A percentile compares a stretch with the other conserved stretches of the same genome.
These are phyloP conservation scores for Yamadazyma scolyti DNA, from an alignment of 805 yeast species.

Conservation along the genomic window DNA sequence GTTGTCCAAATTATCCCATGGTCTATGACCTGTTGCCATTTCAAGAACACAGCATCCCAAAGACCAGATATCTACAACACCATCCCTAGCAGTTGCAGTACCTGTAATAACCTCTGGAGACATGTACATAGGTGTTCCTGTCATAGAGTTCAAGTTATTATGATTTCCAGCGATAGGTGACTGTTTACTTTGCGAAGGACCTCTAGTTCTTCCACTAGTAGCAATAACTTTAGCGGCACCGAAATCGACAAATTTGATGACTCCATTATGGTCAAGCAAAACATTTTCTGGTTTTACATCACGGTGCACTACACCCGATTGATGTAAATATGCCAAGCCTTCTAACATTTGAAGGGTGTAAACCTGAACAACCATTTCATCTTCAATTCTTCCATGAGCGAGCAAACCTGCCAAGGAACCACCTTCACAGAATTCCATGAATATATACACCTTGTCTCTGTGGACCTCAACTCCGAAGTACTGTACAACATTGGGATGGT, in stretches of 20 bases:
- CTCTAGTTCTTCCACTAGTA: constrained; percentile 48
- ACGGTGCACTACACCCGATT: constrained; percentile 92
- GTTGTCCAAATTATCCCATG: constrained; percentile 94
- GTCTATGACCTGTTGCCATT: constrained; percentile 94
- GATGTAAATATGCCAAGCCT: constrained; percentile 92
- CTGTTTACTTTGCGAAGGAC: constrained; percentile 12
- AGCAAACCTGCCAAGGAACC: constrained; percentile 85
- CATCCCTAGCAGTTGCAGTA: constrained; percentile 51
- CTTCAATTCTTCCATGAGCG: constrained; percentile 92
- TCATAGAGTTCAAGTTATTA: constrained; percentile 47
- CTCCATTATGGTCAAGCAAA: constrained; percentile 84
- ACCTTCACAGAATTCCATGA: constrained; percentile 97
- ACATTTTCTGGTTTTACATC: constrained; percentile 96
- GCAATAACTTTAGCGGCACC: constrained; percentile 95
- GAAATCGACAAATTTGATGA: constrained; percentile 92
- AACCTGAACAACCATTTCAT: constrained; percentile 87
- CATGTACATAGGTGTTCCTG: constrained; percentile 99
- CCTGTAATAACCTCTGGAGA: constrained; percentile 96
- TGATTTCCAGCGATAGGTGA: constrained; percentile 10
- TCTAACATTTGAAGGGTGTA: constrained; percentile 91
- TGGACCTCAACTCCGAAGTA: constrained; percentile 97
- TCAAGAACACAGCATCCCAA: constrained; percentile 93
- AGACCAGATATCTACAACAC: constrained; percentile 90
- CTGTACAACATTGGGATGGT: constrained; percentile 95
- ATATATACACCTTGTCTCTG: constrained; percentile 88